Percentiles rank a stretch among this genome's conserved stretches.
Evolutionary conservation across 306 rosid species (phyloP).

Genomic region (Lathyrus oleraceus): DNA sequence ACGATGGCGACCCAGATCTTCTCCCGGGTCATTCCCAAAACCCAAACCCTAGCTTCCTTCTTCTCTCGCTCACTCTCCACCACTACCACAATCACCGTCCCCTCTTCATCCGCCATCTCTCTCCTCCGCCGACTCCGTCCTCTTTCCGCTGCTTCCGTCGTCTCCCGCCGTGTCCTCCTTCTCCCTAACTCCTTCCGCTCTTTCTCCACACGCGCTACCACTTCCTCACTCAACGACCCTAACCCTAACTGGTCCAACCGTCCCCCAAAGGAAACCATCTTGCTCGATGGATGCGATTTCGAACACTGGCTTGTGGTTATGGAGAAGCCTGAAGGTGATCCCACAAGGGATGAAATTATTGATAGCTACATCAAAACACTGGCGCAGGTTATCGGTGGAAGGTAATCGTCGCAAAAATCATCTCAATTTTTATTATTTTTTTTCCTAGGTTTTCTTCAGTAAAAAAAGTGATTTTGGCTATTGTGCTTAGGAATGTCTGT

Average conservation of each 20-base stretch:
- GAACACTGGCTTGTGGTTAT: constrained; percentile 96
- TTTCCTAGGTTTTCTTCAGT: neutral
- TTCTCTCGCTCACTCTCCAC: constrained; percentile 45
- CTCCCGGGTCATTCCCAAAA: constrained; percentile 58
- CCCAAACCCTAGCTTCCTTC: constrained; percentile 43
- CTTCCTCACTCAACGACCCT: constrained; percentile 88
- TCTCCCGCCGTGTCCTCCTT: constrained; percentile 23
- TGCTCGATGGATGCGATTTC: constrained; percentile 94
- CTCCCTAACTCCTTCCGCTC: constrained; percentile 37
- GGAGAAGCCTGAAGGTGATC: constrained; percentile 78
- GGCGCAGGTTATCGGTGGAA: constrained; percentile 60
- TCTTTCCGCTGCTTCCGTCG: constrained; percentile 49
- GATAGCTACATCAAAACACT: constrained; percentile 76
- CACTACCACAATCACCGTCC: constrained; percentile 16
- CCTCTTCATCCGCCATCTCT: constrained; percentile 43
- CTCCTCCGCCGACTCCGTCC: constrained; percentile 74
- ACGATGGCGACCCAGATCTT: constrained; percentile 68
- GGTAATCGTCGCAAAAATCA: constrained; percentile 36
- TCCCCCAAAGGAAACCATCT: constrained; percentile 88
- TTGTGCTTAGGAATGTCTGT: neutral
- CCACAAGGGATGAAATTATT: constrained; percentile 80
- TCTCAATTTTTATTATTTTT: neutral
- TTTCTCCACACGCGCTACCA: constrained; percentile 73
- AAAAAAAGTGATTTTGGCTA: neutral
- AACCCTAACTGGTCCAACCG: constrained; percentile 95